Evolutionary conservation across 1,139 yeast species (phyloP).

Genomic region (Geotrichum macrosporum): DNA sequence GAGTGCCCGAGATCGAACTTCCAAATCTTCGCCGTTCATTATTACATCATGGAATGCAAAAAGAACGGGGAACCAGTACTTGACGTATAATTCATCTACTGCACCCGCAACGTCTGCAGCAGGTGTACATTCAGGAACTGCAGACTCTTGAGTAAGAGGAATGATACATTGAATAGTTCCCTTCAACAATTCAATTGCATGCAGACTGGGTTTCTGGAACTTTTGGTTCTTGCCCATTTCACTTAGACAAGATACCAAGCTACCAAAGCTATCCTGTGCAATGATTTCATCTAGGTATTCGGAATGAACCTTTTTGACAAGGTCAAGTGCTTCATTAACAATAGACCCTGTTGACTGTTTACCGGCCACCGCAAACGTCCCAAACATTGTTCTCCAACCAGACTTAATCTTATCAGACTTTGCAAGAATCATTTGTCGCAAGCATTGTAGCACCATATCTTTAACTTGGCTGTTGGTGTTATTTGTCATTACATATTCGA

Average conservation of each 20-base stretch:
- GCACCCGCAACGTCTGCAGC: constrained; percentile 35
- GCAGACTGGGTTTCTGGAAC: constrained; percentile 76
- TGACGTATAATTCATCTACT: constrained; percentile 42
- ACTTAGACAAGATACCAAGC: constrained; percentile 70
- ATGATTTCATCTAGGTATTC: constrained; percentile 62
- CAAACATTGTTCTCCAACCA: constrained; percentile 92
- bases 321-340: constrained; percentile 58
- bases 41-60: constrained; percentile 82
- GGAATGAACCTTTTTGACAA: constrained; percentile 59
- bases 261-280: constrained; percentile 69
- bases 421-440: constrained; percentile 77
- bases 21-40: constrained; percentile 91
- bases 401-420: constrained; percentile 74
- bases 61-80: constrained; percentile 76
- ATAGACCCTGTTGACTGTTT: constrained; percentile 46
- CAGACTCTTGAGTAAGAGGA: constrained; percentile 19
- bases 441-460: constrained; percentile 87
- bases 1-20: constrained; percentile 86
- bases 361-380: constrained; percentile 66
- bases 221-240: constrained; percentile 78
- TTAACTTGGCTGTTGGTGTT: constrained; percentile 68
- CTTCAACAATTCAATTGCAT: constrained; percentile 73
- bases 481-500: constrained; percentile 69
- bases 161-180: constrained; percentile 54
- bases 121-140: constrained; percentile 18